These are phyloP conservation scores for Straminergon stramineum DNA, from an alignment of 225 moss, liverwort and hornwort genomes.

Conservation along the genomic window DNA sequence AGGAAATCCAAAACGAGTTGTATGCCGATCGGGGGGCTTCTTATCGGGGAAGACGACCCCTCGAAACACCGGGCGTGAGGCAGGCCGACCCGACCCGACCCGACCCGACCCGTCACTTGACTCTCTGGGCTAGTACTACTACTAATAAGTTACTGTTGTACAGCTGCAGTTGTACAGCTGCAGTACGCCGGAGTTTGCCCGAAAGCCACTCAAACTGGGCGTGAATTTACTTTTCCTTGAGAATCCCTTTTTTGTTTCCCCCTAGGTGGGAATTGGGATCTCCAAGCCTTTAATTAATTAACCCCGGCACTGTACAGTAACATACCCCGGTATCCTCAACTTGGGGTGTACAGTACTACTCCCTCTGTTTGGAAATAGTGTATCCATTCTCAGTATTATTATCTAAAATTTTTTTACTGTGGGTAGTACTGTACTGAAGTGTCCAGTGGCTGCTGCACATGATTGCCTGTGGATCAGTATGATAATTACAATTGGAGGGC, in stretches of 20 bases:
- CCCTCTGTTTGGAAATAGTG: too few species aligned
- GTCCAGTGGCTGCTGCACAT: neutral
- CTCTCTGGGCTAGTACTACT: neutral
- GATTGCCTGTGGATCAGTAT: neutral
- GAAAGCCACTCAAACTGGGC: neutral
- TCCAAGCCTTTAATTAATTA: neutral
- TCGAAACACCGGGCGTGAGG: neutral
- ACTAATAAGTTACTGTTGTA: neutral
- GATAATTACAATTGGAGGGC: neutral
- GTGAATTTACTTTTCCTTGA: neutral
- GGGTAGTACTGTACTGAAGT: neutral
- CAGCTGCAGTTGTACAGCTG: neutral
- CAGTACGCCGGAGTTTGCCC: neutral
- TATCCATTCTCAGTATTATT: too few species aligned
- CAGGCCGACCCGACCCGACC: neutral
- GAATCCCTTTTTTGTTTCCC: neutral
- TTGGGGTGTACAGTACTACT: too few species aligned
- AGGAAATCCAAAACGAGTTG: constrained; percentile 43
- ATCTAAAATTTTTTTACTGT: neutral
- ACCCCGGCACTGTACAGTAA: neutral
- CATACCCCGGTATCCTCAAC: neutral
- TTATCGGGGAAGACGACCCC: constrained; percentile 29
- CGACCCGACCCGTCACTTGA: neutral
- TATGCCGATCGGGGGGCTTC: constrained; percentile 3
- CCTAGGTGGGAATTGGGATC: neutral